A percentile compares a stretch with the other conserved stretches of the same genome.
Conservation (phyloP, 306 rosid species). For the Rosa multiflora region DNA sequence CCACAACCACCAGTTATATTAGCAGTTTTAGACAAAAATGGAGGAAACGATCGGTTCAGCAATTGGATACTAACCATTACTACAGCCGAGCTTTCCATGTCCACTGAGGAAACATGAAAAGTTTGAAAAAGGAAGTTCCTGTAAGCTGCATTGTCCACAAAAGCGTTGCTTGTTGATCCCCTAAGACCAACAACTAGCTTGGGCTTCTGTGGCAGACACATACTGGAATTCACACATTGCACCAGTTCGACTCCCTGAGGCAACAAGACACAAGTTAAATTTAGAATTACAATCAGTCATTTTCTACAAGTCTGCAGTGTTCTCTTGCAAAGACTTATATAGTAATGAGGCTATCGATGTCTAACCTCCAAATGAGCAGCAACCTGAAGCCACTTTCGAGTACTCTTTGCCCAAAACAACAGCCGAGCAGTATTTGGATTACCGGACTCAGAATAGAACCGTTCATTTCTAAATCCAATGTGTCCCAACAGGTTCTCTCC, state of each 20-base stretch:
- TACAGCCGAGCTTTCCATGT: slow-evolving; percentile 52
- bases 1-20: neutral
- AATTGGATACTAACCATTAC: slow-evolving; percentile 36
- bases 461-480: slow-evolving; percentile 29
- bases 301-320: neutral
- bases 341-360: neutral
- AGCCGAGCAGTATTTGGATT: slow-evolving; percentile 22
- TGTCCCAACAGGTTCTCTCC: slow-evolving; percentile 40
- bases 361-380: slow-evolving; percentile 40
- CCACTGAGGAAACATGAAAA: slow-evolving; percentile 40
- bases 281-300: neutral
- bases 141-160: slow-evolving; percentile 54
- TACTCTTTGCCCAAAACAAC: slow-evolving; percentile 35
- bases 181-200: slow-evolving; percentile 44
- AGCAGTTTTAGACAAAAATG: neutral
- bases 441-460: slow-evolving; percentile 28
- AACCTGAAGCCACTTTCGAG: slow-evolving; percentile 37
- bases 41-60: neutral
- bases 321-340: neutral
- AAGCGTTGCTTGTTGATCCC: slow-evolving; percentile 40
- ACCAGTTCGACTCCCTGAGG: slow-evolving; percentile 35
- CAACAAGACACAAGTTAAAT: neutral
- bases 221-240: slow-evolving; percentile 39
- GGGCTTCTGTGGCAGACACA: slow-evolving; percentile 37
- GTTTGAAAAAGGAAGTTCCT: slow-evolving; percentile 36